Evolutionary conservation across 1,139 yeast species (phyloP), one percentile per base, ranked within the genome.

Genomic region (Saccharomyces pastorianus): DNA sequence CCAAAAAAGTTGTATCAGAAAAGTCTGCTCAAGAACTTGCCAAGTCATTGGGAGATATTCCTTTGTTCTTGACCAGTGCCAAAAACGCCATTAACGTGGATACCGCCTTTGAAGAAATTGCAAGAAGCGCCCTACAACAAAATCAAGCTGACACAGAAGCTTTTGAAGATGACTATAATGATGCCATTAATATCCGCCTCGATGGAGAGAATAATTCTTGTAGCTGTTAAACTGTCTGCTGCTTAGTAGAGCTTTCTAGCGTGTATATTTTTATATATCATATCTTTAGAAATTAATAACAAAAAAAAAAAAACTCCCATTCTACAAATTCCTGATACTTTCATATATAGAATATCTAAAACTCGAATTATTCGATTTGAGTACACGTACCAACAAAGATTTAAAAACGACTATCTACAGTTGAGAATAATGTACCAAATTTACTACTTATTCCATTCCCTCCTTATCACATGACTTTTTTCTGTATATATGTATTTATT

Each of bases 11-110:
- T 51, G 89, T 93, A 3, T 82, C 87, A 31, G 79, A 83, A 51
- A 90, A 91, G 73, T 86, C 89, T 66, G 95, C 96, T 49, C 86
- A 85, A 67, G 85, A 88, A 56, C 82, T 89, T 71, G 90, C 96
- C 63, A 85, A 84, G 58, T 86, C 86, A 61, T 77, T 89, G 65
- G 98, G 98, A 6, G 86, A 88, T 71, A 80, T 91, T 62, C 98
- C 99, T 2, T 85, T 90, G 59, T 93, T 93, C 70, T 96, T 90
- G 71, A 91, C 97, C 23, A 84, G 91, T 75, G 97, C 97, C 20
- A 90, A 90, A 73, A 96, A 89, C 69, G 90, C 95, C 9, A 87
- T 90, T 51, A 93, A 93, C 60, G 96, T 93, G 44, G 97, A 91
- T 66, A 83, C 86, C 66, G 99, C 98, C 1, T 93, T 93, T 69